phyloP scores from a whole-genome alignment of 192 early-diverging fungal species.

The Linnemannia exigua region DNA sequence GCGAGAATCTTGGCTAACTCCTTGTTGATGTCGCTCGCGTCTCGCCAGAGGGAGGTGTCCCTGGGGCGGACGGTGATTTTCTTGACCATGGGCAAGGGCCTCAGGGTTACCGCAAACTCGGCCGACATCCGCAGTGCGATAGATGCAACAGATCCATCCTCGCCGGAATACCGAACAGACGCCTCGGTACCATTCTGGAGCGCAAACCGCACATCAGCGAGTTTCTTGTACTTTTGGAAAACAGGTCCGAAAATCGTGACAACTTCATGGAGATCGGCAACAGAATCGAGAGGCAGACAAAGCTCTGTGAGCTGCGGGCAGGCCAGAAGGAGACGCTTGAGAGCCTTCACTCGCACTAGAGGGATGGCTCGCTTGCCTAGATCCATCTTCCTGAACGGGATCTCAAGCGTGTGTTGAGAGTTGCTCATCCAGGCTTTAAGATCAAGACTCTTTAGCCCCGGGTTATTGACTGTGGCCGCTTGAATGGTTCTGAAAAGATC shows the following conservation, averaged over 20 bases:
- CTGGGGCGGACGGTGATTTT: background rate
- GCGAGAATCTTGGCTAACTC: background rate
- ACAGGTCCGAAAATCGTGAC: background rate
- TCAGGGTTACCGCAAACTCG: background rate
- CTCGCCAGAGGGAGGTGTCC: background rate
- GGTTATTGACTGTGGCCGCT: background rate
- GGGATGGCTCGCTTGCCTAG: background rate
- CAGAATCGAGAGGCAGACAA: background rate
- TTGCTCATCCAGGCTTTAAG: background rate
- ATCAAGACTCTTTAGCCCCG: background rate
- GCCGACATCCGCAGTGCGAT: background rate
- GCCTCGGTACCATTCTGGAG: background rate
- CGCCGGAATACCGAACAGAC: background rate
- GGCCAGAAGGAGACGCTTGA: background rate
- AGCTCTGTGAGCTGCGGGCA: background rate
- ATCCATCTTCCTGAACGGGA: background rate
- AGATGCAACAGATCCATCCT: background rate
- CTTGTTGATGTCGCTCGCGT: no score
- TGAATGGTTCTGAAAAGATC: background rate
- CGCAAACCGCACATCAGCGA: background rate
- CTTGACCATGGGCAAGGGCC: background rate
- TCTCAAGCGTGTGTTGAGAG: background rate
- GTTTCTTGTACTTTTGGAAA: background rate
- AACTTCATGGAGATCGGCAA: background rate
- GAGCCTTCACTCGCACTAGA: background rate